Evolutionary conservation across 106 monocot genomes (phyloP).

Genomic region (Platanthera zijinensis): DNA sequence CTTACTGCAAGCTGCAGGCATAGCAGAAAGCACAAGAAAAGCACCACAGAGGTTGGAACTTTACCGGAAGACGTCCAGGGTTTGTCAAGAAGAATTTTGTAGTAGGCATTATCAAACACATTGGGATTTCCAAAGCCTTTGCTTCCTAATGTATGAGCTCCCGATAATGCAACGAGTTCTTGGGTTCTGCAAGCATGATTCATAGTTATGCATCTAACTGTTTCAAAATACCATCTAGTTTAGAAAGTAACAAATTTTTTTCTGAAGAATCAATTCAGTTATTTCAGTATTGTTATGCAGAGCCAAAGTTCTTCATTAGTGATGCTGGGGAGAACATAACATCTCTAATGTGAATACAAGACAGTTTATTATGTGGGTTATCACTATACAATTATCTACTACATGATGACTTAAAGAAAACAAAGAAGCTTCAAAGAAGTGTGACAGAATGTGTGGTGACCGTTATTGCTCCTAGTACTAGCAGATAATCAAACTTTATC

Average conservation of each 20-base stretch:
- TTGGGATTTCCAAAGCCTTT: conserved; percentile 90
- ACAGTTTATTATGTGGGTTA: too few species aligned
- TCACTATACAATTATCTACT: too few species aligned
- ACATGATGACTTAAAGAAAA: too few species aligned
- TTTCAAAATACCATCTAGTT: neutral
- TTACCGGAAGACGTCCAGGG: conserved; percentile 74
- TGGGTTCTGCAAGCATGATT: conserved; percentile 56
- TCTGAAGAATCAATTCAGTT: neutral
- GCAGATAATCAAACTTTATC: neutral
- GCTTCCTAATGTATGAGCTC: conserved; percentile 85
- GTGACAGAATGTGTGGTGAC: neutral
- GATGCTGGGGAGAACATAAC: neutral
- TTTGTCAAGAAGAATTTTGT: conserved; percentile 80
- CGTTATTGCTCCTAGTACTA: neutral
- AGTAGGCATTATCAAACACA: conserved; percentile 86
- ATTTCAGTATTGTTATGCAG: neutral
- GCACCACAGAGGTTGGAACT: neutral
- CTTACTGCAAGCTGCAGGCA: neutral
- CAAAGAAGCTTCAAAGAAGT: neutral
- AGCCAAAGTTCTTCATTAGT: neutral
- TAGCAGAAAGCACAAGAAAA: conserved; percentile 1
- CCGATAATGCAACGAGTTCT: conserved; percentile 85
- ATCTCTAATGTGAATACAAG: neutral
- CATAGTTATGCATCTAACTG: neutral
- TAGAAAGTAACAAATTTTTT: neutral